Evolutionary conservation across 1,284 basidiomycete genomes (phyloP).

Genomic region (Ustilago bromivora): DNA sequence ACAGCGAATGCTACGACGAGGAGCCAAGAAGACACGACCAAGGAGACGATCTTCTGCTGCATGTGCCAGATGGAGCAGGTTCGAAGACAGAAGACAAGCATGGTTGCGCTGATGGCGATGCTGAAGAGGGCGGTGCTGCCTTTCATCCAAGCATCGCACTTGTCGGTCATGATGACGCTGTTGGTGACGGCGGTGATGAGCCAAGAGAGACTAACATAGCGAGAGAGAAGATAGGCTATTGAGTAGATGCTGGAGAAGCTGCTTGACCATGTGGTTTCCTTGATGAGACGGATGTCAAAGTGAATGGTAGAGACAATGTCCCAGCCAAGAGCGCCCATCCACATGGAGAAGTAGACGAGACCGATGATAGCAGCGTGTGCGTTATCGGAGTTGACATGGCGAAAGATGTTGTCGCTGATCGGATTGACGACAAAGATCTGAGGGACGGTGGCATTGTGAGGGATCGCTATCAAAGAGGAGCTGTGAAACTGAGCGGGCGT

Average conservation of each 20-base stretch:
- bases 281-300: conserved; percentile 54
- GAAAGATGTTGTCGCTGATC: conserved; percentile 49
- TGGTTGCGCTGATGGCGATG: conserved; percentile 54
- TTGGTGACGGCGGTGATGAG: conserved; percentile 50
- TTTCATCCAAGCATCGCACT: conserved; percentile 46
- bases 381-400: conserved; percentile 38
- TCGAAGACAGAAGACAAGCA: conserved; percentile 59
- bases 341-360: conserved; percentile 60
- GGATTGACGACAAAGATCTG: conserved; percentile 54
- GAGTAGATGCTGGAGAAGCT: conserved; percentile 55
- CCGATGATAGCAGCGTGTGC: conserved; percentile 50
- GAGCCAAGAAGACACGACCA: conserved; percentile 53
- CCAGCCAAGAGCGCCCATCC: conserved; percentile 64
- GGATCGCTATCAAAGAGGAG: background rate
- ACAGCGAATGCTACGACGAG: conserved; percentile 47
- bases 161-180: conserved; percentile 48
- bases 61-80: conserved; percentile 61
- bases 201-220: conserved; percentile 59
- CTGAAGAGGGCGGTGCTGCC: conserved; percentile 50
- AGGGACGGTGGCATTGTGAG: conserved; percentile 24
- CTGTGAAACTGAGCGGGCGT: background rate
- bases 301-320: conserved; percentile 56
- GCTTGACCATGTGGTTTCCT: conserved; percentile 55
- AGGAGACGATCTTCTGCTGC: conserved; percentile 38
- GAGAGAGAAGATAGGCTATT: conserved; percentile 55